A percentile compares a stretch with the other conserved stretches of the same genome.
Evolutionary conservation across 2,329 filamentous ascomycete species (phyloP).

Genomic region (Sclerotinia sclerotiorum): DNA sequence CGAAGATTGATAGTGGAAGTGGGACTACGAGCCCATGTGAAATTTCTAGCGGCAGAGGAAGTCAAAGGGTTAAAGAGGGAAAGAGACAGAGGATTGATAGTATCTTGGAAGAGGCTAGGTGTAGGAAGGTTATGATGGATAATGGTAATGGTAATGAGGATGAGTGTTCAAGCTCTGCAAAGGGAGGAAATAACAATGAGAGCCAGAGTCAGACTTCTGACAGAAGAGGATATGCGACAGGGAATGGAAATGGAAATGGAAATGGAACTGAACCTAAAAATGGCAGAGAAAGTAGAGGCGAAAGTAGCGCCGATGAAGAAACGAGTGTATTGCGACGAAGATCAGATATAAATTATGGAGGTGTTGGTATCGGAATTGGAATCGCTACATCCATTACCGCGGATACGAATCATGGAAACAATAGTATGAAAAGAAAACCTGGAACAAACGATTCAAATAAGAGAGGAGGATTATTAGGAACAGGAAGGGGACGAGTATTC

Average conservation of each 20-base stretch:
- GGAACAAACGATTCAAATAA: neutral
- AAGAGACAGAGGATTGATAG: conserved; percentile 29
- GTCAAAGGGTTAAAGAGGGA: neutral
- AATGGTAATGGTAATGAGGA: neutral
- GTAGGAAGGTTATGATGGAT: conserved; percentile 26
- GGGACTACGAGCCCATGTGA: neutral
- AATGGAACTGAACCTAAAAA: conserved; percentile 5
- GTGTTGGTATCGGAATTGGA: neutral
- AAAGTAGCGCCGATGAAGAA: conserved; percentile 41
- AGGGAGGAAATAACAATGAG: neutral
- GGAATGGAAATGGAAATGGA: neutral
- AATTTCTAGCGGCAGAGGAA: neutral
- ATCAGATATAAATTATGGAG: conserved; percentile 7
- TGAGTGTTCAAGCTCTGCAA: neutral
- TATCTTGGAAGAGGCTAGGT: conserved; percentile 34
- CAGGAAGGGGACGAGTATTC: neutral
- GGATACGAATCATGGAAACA: neutral
- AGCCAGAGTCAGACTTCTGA: neutral
- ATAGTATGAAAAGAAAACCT: neutral
- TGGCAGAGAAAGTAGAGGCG: conserved; percentile 20
- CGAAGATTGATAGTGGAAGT: neutral
- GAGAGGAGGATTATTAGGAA: neutral
- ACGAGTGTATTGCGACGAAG: conserved; percentile 43
- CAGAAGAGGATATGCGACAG: neutral
- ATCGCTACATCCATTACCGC: neutral